Evolutionary conservation across 169 alveolate species (phyloP).

Genomic region (Eimeria necatrix): DNA sequence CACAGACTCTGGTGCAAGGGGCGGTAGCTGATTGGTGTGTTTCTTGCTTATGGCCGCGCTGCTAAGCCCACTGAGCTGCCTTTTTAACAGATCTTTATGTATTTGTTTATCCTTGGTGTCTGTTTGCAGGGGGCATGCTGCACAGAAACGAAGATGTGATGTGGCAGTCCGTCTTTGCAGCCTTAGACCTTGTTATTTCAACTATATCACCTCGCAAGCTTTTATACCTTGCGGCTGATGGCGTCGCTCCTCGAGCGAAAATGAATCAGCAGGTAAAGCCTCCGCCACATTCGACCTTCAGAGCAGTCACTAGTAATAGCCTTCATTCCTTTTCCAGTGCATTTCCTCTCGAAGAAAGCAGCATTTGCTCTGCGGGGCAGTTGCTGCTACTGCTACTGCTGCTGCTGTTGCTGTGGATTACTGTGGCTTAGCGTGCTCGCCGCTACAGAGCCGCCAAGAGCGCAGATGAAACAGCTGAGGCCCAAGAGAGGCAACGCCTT

Average conservation of each 20-base stretch:
- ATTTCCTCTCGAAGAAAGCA: background rate
- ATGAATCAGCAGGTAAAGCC: conserved; percentile 96
- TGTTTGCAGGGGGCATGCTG: conserved; percentile 61
- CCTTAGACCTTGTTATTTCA: conserved; percentile 88
- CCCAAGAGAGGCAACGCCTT: conserved; percentile 46
- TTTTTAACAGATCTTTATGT: too few relatives aligned
- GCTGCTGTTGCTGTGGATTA: background rate
- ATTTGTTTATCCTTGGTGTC: background rate
- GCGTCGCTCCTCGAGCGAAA: conserved; percentile 99
- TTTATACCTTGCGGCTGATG: conserved; percentile 92
- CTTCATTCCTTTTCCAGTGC: background rate
- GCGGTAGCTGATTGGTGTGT: too few relatives aligned
- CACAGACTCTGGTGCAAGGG: too few relatives aligned
- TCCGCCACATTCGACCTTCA: too few relatives aligned
- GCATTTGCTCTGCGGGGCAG: background rate
- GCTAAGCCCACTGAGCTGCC: too few relatives aligned
- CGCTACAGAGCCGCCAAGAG: conserved; percentile 82
- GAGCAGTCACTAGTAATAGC: too few relatives aligned
- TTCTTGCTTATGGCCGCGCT: too few relatives aligned
- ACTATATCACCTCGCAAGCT: conserved; percentile 96
- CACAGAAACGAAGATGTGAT: conserved; percentile 71
- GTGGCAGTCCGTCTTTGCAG: conserved; percentile 74
- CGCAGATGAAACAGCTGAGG: conserved; percentile 65
- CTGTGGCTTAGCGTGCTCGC: conserved; percentile 76
- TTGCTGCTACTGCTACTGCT: background rate